phyloP scores from a whole-genome alignment of 2,329 filamentous ascomycete species.

The Lasiodiplodia hormozganensis region DNA sequence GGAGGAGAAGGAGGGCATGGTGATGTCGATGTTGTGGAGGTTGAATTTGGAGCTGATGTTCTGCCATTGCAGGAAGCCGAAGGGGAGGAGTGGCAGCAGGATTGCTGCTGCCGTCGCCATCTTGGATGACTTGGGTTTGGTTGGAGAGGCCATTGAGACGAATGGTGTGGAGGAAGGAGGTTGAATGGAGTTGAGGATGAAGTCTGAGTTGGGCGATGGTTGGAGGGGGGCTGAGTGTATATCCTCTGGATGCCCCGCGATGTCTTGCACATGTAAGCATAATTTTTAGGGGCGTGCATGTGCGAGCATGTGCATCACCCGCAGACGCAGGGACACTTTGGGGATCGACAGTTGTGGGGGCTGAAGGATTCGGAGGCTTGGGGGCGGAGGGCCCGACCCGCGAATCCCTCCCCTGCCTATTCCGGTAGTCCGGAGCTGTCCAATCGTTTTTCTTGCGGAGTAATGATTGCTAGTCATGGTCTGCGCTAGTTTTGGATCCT shows the following conservation, averaged over 20 bases:
- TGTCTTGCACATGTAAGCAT: not conserved
- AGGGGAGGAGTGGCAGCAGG: not conserved
- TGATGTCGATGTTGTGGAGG: not conserved
- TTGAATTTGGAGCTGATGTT: conserved; percentile 11
- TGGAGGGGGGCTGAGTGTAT: not conserved
- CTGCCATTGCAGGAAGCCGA: conserved; percentile 10
- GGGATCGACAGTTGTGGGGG: conserved; percentile 1
- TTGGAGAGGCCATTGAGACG: conserved; percentile 3
- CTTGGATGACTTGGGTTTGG: not conserved
- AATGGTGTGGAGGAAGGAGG: not conserved
- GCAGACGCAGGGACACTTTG: not conserved
- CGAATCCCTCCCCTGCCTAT: not conserved
- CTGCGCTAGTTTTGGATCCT: not conserved
- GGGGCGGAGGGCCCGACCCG: not conserved
- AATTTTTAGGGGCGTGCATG: not conserved
- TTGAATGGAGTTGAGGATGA: not conserved
- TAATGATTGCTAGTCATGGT: not conserved
- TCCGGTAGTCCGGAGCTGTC: not conserved
- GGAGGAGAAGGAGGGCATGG: not conserved
- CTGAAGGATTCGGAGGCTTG: not conserved
- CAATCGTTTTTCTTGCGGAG: not conserved
- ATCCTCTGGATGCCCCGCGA: not conserved
- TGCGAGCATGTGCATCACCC: not conserved
- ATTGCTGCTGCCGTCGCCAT: not conserved
- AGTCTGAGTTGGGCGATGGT: not conserved